Percentiles rank a stretch among this genome's conserved stretches.
These are phyloP conservation scores for Euphorbia pulcherrima DNA, from an alignment of 345 rosid species.

Conservation along the genomic window DNA sequence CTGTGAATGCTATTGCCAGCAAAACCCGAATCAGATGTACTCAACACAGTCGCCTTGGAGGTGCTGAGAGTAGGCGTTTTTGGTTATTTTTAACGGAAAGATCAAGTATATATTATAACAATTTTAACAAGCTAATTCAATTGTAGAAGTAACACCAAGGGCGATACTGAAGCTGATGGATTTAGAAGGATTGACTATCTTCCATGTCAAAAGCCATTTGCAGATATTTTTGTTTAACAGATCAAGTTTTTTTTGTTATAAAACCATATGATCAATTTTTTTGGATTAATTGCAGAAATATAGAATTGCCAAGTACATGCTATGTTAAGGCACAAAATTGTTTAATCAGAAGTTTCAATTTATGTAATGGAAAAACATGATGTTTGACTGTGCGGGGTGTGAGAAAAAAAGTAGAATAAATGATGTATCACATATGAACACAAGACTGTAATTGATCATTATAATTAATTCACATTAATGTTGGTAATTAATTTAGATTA, in stretches of 20 bases:
- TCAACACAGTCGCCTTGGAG: conserved; percentile 77
- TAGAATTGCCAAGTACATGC: conserved; percentile 77
- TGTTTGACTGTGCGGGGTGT: conserved; percentile 36
- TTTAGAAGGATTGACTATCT: conserved; percentile 78
- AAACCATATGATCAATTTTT: too few species aligned
- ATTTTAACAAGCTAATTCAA: not conserved
- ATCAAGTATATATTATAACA: too few species aligned
- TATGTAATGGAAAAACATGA: not conserved
- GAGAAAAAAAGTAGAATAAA: conserved; percentile 39
- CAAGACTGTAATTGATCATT: conserved; percentile 47
- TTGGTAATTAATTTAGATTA: not conserved
- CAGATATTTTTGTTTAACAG: conserved; percentile 43
- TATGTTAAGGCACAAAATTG: conserved; percentile 10
- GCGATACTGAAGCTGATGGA: conserved; percentile 87
- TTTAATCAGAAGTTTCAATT: not conserved
- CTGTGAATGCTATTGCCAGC: conserved; percentile 21
- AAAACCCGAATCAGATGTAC: conserved; percentile 85
- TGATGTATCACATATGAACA: conserved; percentile 46
- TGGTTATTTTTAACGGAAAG: too few species aligned
- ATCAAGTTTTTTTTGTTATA: too few species aligned
- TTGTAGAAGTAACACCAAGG: conserved; percentile 84
- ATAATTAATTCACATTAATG: not conserved
- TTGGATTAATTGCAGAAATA: conserved; percentile 53
- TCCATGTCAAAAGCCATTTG: conserved; percentile 95
- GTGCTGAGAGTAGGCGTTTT: conserved; percentile 60